Base-by-base conservation (phyloP, 306 rosid species). In the Delonix regia region DNA sequence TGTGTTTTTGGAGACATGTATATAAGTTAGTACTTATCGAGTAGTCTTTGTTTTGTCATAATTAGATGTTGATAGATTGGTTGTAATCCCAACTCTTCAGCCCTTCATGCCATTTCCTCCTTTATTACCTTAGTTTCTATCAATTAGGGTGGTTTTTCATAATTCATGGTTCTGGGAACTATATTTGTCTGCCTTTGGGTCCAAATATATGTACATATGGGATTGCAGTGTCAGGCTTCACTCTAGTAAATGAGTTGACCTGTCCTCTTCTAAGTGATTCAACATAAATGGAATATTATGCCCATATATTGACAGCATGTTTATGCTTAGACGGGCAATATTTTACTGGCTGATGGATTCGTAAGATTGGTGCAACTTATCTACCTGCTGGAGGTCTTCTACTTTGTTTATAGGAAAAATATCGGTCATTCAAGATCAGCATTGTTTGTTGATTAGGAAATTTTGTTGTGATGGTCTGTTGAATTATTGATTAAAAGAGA, bases 261-360 rank as follows among this genome's bases (percentile, higher is more conserved):
- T 15, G 53, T 74, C 53, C 2, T 81, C 44, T 36, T 81, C 71
- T 11, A 34, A n/a, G 19, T 59, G 67, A 45, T 49, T 75, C 53
- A 15, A 10, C 42, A 30, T 53, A 56, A 73, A 55, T 55, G 24
- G 30, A 57, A 21, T 66, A 12, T 62, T 12, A 45, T 81, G 55
- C 73, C 47, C 47, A 45, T 73, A 11, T 6, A 45, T 3, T 45
- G 18, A 45, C 5, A 2, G 14, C 63, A 45, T 11, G 6, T 10
- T 42, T 75, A 53, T 13, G 38, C 33, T 59, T 25, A 12, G n/a
- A 8, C 14, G 9, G 5, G 65, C 19, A 59, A 13, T 42, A 7
- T 61, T 15, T 16, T 30, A 6, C 42, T 61, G 42, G 42, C 67
- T 61, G 42, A 61, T 61, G 24, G 42, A 30, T 30, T 15, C 41